Conservation (phyloP, 2,329 filamentous ascomycete species). For the Venturia asperata region DNA sequence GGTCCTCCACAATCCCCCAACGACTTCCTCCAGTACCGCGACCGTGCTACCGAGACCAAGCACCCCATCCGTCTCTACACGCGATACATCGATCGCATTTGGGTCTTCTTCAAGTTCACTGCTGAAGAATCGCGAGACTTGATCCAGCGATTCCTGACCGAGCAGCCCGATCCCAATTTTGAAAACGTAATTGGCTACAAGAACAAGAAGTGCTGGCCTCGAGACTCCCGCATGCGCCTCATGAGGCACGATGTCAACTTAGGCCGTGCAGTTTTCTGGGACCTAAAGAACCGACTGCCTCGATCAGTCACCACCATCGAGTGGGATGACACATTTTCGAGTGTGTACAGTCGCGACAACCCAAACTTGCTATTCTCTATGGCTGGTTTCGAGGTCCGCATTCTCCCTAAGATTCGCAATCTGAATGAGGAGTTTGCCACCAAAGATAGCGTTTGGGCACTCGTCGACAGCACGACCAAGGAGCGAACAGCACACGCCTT, state of each 20-base stretch:
- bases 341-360: conserved; percentile 96
- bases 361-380: conserved; percentile 96
- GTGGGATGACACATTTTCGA: conserved; percentile 98
- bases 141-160: conserved; percentile 94
- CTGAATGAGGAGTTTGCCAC: conserved; percentile 93
- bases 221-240: conserved; percentile 92
- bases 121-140: conserved; percentile 92
- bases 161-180: conserved; percentile 97
- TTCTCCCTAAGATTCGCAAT: conserved; percentile 90
- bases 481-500: conserved; percentile 97
- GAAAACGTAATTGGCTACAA: conserved; percentile 98
- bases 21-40: conserved; percentile 94
- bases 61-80: conserved; percentile 98
- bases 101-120: conserved; percentile 91
- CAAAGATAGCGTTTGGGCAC: conserved; percentile 96
- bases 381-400: conserved; percentile 95
- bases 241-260: conserved; percentile 99
- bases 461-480: conserved; percentile 94
- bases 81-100: conserved; percentile 95
- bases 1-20: conserved; percentile 90
- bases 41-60: conserved; percentile 81
- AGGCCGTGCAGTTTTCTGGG: conserved; percentile 96
- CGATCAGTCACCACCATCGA: conserved; percentile 95
- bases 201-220: conserved; percentile 99
- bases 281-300: conserved; percentile 92